Evolutionary conservation across 2,329 filamentous ascomycete genomes (phyloP), one percentile per base, ranked within the genome.

Genomic region (Herpotrichia juniperi): DNA sequence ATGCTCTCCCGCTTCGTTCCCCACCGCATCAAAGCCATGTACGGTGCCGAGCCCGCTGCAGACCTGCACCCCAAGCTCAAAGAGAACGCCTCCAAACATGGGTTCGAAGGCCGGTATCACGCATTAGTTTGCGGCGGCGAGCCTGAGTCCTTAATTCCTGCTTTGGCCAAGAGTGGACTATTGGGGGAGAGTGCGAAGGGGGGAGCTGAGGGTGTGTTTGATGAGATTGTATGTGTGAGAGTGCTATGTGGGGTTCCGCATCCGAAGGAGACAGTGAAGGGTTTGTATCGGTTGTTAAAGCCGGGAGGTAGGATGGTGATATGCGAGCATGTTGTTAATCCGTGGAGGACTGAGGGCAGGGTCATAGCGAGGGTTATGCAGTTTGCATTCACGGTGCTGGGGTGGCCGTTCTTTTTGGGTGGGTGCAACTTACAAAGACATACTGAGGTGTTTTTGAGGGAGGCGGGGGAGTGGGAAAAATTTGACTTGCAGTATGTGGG

Each of bases 191-290:
- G 58, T 26, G 65, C 61, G 11, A 61, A 62, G 1, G 46, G 59
- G 2, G 64, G 62, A 2, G 49, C 57, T 16, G 65, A 64, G 2
- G 77, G 76, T 0, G 58, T 83, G 1, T 83, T 85, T 40, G 83
- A 86, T 59, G 80, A 80, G 11, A 81, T 85, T 42, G 69, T 82
- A 43, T 81, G 79, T 51, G 69, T 83, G 9, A 74, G 82, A 0
- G 82, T 84, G 1, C 67, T 85, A 2, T 86, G 83, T 56, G 80
- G 80, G 3, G 79, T 85, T 8, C 79, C 81, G 0, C 64, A 77
- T 35, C 72, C 78, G 19, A 72, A 78, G 42, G 67, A 74, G 44
- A 81, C 80, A 2, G 71, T 78, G 14, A 62, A 64, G 1, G 75
- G 77, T 1, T 56, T 85, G 31, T 83, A 84, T 61, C 60, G 59